These are phyloP conservation scores for Hypoxylon cercidicola DNA, from an alignment of 495 filamentous ascomycete species.

Conservation along the genomic window DNA sequence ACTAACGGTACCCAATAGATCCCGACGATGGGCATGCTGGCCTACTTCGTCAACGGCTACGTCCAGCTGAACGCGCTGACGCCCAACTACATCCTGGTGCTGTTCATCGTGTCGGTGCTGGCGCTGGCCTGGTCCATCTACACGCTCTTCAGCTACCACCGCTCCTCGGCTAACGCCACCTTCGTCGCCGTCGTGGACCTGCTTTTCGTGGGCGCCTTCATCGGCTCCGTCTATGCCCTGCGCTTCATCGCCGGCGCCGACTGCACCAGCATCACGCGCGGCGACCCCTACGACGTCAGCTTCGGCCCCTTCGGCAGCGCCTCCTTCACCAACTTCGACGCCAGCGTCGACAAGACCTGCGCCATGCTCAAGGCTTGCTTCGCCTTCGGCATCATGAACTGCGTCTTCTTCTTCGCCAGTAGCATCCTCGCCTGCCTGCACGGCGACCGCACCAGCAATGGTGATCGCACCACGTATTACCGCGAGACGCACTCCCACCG, in stretches of 20 bases:
- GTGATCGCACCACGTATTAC: conserved; percentile 54
- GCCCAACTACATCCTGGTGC: conserved; percentile 81
- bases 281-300: conserved; percentile 60
- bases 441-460: conserved; percentile 51
- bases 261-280: conserved; percentile 67
- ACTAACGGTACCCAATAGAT: conserved; percentile 58
- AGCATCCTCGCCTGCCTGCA: conserved; percentile 70
- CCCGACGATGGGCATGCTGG: conserved; percentile 88
- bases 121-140: conserved; percentile 81
- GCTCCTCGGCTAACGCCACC: conserved; percentile 72
- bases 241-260: conserved; percentile 72
- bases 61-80: conserved; percentile 75
- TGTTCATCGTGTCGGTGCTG: conserved; percentile 90
- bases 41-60: conserved; percentile 84
- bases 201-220: conserved; percentile 81
- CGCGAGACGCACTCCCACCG: conserved; percentile 57
- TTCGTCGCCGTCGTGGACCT: conserved; percentile 86
- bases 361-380: conserved; percentile 89
- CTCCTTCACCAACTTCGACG: conserved; percentile 53
- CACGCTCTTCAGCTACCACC: conserved; percentile 83
- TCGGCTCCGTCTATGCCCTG: conserved; percentile 80
- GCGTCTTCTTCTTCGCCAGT: conserved; percentile 83
- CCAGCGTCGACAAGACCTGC: conserved; percentile 76
- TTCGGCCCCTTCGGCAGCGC: conserved; percentile 69
- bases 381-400: conserved; percentile 89